A percentile compares a stretch with the other conserved stretches of the same genome.
Conservation (phyloP, 208 protist species). For the Angomonas deanei region DNA sequence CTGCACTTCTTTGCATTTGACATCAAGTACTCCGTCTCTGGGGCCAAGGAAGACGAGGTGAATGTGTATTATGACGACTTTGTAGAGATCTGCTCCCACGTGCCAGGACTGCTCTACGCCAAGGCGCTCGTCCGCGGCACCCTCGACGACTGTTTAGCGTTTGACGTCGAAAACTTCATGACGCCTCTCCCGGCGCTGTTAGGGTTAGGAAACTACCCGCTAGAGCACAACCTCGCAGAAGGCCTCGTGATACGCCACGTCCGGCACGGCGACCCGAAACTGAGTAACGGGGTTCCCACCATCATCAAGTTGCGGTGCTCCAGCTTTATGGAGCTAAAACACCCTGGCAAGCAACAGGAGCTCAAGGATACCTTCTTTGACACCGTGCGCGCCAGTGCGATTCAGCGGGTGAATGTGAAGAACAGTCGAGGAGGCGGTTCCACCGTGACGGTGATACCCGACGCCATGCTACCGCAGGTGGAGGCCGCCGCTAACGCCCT, state of each 20-base stretch:
- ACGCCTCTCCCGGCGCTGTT: constrained; percentile 76
- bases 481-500: constrained; percentile 31
- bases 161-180: constrained; percentile 78
- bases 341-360: constrained; percentile 53
- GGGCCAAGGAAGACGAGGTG: constrained; percentile 20
- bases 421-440: neutral
- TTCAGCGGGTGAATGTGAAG: constrained; percentile 62
- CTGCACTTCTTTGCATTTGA: constrained; percentile 88
- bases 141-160: constrained; percentile 66
- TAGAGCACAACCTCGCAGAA: constrained; percentile 77
- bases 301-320: constrained; percentile 86
- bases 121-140: constrained; percentile 68
- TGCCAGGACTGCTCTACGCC: constrained; percentile 71
- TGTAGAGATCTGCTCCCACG: constrained; percentile 49
- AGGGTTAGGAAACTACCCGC: constrained; percentile 81
- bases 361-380: constrained; percentile 54
- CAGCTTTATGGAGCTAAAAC: constrained; percentile 81
- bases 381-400: constrained; percentile 41
- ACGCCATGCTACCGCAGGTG: constrained; percentile 19
- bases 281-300: constrained; percentile 14
- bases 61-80: constrained; percentile 72
- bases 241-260: constrained; percentile 77
- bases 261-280: constrained; percentile 29
- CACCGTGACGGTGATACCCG: constrained; percentile 55
- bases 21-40: constrained; percentile 62